phyloP scores from a whole-genome alignment of 331 rosid species.

The Quercus lobata region DNA sequence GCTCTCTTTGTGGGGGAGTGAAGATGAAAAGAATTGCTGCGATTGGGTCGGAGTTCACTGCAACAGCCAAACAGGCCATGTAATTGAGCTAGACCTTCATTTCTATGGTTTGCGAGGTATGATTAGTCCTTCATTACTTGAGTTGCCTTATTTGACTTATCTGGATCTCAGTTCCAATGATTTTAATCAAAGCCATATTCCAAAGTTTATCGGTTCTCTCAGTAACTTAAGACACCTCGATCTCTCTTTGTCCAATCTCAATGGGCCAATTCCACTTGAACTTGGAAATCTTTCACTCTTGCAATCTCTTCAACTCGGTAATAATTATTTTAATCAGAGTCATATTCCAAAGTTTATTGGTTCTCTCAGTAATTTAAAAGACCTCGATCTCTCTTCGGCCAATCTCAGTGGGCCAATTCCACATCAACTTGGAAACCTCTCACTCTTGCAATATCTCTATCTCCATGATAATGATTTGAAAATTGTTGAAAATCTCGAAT shows the following conservation, averaged over 20 bases:
- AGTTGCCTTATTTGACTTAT: slow-evolving; percentile 1
- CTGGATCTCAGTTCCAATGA: background rate
- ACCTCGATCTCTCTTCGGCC: slow-evolving; percentile 1
- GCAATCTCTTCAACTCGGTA: too few relatives aligned
- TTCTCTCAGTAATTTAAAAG: background rate
- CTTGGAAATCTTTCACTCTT: background rate
- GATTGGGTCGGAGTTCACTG: background rate
- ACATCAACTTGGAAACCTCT: slow-evolving; percentile 1
- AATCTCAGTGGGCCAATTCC: background rate
- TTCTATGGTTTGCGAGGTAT: background rate
- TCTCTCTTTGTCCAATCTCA: background rate
- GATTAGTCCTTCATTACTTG: slow-evolving; percentile 13
- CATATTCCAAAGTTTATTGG: slow-evolving; percentile 3
- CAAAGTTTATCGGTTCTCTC: slow-evolving; percentile 2
- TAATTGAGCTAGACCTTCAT: background rate
- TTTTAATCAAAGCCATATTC: background rate
- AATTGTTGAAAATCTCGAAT: background rate
- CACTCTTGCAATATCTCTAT: background rate
- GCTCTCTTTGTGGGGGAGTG: background rate
- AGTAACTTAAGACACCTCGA: slow-evolving; percentile 12
- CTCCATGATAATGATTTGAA: background rate
- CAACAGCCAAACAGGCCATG: background rate
- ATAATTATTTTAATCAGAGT: background rate
- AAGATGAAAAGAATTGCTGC: background rate
- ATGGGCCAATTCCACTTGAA: slow-evolving; percentile 5